Evolutionary conservation across 2,329 filamentous ascomycete genomes (phyloP).

Genomic region (Fusarium temperatum): DNA sequence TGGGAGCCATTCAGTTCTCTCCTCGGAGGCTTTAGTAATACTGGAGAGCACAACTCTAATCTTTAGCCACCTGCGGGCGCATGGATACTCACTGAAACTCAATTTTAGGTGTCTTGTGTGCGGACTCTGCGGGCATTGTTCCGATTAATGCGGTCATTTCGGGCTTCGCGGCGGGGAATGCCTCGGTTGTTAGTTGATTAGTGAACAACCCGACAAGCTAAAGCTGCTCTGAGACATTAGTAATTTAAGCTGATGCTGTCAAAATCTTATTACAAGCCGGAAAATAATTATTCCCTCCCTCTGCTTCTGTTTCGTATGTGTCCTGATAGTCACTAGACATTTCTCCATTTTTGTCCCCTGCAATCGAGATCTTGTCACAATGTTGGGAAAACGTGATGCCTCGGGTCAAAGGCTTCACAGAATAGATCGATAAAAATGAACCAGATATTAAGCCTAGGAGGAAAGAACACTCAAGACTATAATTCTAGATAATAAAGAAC

Average conservation of each 20-base stretch:
- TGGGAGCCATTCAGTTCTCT: background rate
- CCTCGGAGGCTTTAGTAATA: background rate
- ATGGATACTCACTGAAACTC: background rate
- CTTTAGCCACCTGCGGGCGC: background rate
- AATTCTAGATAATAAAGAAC: accelerated
- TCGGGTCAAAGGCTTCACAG: too few relatives aligned
- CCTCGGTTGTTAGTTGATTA: background rate
- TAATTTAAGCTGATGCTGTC: accelerated
- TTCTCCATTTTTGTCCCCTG: background rate
- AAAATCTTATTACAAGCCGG: background rate
- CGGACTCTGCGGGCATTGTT: background rate
- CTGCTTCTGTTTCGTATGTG: background rate
- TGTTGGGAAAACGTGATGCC: accelerated
- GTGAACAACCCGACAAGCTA: background rate
- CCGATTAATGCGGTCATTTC: background rate
- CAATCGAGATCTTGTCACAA: too few relatives aligned
- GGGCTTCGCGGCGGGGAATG: background rate
- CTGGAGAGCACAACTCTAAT: accelerated
- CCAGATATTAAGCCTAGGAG: accelerated
- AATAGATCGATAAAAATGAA: too few relatives aligned
- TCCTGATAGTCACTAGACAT: background rate
- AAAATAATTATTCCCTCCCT: background rate
- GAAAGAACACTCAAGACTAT: accelerated
- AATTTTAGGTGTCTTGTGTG: background rate
- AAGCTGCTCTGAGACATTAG: background rate